Percentiles rank a stretch among this genome's conserved stretches.
Conservation (phyloP, 1,139 yeast species). For the Saccharomyces hybrid region DNA sequence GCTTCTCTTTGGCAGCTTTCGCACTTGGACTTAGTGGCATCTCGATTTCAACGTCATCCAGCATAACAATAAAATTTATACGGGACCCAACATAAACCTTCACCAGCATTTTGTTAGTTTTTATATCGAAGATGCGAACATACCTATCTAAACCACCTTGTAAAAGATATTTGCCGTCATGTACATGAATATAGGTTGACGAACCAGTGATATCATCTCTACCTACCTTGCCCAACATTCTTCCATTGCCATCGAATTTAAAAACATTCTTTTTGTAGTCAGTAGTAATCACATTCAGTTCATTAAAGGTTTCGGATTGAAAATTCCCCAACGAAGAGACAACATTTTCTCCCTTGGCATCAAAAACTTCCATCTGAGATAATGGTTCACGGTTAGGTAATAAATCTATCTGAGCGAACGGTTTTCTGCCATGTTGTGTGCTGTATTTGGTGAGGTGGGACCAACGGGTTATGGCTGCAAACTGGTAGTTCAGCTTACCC, state of each 20-base stretch:
- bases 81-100: constrained; percentile 75
- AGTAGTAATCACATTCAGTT: constrained; percentile 22
- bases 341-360: background rate
- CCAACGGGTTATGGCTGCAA: constrained; percentile 52
- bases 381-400: constrained; percentile 33
- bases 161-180: constrained; percentile 32
- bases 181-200: constrained; percentile 29
- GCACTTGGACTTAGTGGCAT: constrained; percentile 11
- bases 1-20: constrained; percentile 10
- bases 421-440: constrained; percentile 53
- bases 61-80: constrained; percentile 47
- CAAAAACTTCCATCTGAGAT: constrained; percentile 16
- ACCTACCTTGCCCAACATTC: constrained; percentile 37
- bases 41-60: constrained; percentile 32
- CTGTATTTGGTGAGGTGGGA: constrained; percentile 47
- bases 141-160: constrained; percentile 87
- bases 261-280: constrained; percentile 37
- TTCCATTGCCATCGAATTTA: constrained; percentile 43
- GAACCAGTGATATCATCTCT: constrained; percentile 41
- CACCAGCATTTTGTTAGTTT: constrained; percentile 50
- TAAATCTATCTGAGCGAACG: constrained; percentile 36
- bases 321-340: constrained; percentile 21
- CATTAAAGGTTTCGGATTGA: constrained; percentile 9
- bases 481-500: constrained; percentile 27
- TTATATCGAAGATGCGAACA: constrained; percentile 63